These are phyloP conservation scores for Garcia nutans DNA, from an alignment of 345 rosid genomes.

Conservation along the genomic window DNA sequence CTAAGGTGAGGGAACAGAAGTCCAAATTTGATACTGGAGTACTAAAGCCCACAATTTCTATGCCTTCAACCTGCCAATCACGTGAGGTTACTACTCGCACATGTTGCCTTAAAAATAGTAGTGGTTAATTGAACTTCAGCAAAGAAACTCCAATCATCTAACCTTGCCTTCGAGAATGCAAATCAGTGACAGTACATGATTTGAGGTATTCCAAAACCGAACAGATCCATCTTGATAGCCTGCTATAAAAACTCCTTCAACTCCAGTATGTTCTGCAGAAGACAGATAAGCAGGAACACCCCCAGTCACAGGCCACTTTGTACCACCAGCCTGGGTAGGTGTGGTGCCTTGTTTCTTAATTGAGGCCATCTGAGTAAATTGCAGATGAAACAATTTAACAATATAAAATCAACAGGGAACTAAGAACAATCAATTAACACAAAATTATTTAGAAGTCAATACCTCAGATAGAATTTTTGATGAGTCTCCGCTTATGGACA, in stretches of 20 bases:
- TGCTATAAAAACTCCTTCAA: conserved; percentile 69
- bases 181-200: conserved; percentile 56
- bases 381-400: not conserved
- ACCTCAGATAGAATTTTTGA: conserved; percentile 62
- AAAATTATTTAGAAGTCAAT: conserved; percentile 7
- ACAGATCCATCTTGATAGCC: conserved; percentile 87
- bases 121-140: not conserved
- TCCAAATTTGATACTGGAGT: conserved; percentile 62
- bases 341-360: conserved; percentile 26
- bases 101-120: not conserved
- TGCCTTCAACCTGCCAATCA: conserved; percentile 45
- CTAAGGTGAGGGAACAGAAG: conserved; percentile 54
- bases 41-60: conserved; percentile 35
- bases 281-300: conserved; percentile 62
- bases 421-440: conserved; percentile 3
- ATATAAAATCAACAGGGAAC: conserved; percentile 7
- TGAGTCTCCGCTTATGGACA: conserved; percentile 37
- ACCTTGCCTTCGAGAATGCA: conserved; percentile 58
- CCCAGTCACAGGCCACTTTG: conserved; percentile 81
- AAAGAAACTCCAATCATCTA: conserved; percentile 8
- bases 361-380: conserved; percentile 29
- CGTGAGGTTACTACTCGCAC: not conserved
- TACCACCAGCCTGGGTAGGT: conserved; percentile 26
- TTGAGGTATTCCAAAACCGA: conserved; percentile 79
- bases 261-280: conserved; percentile 40